These are phyloP conservation scores for Cerrena zonata DNA, from an alignment of 1,284 basidiomycete genomes.

Conservation along the genomic window DNA sequence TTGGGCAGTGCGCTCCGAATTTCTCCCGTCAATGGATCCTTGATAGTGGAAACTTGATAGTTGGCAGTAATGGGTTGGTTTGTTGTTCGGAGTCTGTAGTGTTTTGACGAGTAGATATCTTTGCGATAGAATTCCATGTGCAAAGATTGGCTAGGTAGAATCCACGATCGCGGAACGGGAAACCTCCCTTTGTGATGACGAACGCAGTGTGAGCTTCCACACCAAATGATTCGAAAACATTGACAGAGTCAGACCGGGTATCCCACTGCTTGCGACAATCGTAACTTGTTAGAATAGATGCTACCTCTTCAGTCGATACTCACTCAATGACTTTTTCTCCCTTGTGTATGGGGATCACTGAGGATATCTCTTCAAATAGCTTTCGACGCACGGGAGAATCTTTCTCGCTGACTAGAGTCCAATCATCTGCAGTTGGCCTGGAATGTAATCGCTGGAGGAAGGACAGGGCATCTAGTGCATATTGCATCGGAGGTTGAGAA, in stretches of 20 bases:
- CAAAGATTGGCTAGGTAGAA: constrained; percentile 77
- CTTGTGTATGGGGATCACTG: constrained; percentile 78
- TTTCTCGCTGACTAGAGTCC: constrained; percentile 79
- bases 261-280: constrained; percentile 82
- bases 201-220: constrained; percentile 70
- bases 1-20: constrained; percentile 55
- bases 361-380: constrained; percentile 71
- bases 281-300: constrained; percentile 64
- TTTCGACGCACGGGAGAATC: constrained; percentile 77
- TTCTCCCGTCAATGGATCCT: constrained; percentile 78
- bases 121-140: constrained; percentile 49
- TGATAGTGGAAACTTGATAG: constrained; percentile 66
- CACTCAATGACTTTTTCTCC: constrained; percentile 93
- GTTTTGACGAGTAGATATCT: constrained; percentile 29
- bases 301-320: constrained; percentile 88
- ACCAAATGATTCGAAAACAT: constrained; percentile 76
- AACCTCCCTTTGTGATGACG: constrained; percentile 66
- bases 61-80: constrained; percentile 64
- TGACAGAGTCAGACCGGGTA: constrained; percentile 68
- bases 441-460: constrained; percentile 75
- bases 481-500: constrained; percentile 65
- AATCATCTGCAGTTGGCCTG: constrained; percentile 61
- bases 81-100: constrained; percentile 26
- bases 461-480: constrained; percentile 72
- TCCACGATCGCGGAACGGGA: constrained; percentile 87